Percentiles rank a stretch among this genome's conserved stretches.
Conservation (phyloP, 495 filamentous ascomycete genomes). For the Annulohypoxylon bovei region DNA sequence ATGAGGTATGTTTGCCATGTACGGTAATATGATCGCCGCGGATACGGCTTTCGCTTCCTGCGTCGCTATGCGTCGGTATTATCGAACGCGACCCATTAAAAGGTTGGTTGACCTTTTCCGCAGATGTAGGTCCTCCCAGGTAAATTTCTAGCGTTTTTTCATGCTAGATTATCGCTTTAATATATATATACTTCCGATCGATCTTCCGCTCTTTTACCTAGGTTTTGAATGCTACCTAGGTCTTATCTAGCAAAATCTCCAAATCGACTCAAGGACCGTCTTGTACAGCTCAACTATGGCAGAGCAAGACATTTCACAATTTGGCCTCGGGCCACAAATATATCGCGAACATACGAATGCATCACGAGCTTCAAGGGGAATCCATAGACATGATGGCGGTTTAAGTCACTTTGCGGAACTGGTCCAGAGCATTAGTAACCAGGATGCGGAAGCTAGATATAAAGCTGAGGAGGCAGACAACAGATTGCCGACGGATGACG, state of each 20-base stretch:
- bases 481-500: constrained; percentile 36
- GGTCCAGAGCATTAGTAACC: constrained; percentile 51
- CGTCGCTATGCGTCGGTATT: constrained; percentile 37
- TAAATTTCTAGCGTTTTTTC: constrained; percentile 1
- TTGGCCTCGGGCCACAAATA: constrained; percentile 9
- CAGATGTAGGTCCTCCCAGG: constrained; percentile 18
- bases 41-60: constrained; percentile 29
- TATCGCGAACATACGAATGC: constrained; percentile 20
- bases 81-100: constrained; percentile 29
- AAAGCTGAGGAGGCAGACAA: constrained; percentile 51
- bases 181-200: background rate
- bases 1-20: constrained; percentile 5
- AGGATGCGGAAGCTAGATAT: constrained; percentile 49
- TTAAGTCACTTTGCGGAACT: constrained; percentile 36
- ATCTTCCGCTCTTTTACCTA: background rate
- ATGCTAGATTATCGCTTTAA: background rate
- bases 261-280: background rate
- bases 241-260: background rate
- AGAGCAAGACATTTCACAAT: background rate
- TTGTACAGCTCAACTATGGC: constrained; percentile 11
- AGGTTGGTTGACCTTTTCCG: constrained; percentile 17
- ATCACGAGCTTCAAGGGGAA: constrained; percentile 9
- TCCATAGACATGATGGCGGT: constrained; percentile 15
- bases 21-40: constrained; percentile 29
- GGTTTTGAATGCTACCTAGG: background rate